A percentile compares a stretch with the other conserved stretches of the same genome.
These are phyloP conservation scores for Leishmania major DNA, from an alignment of 208 protist genomes.

Conservation along the genomic window DNA sequence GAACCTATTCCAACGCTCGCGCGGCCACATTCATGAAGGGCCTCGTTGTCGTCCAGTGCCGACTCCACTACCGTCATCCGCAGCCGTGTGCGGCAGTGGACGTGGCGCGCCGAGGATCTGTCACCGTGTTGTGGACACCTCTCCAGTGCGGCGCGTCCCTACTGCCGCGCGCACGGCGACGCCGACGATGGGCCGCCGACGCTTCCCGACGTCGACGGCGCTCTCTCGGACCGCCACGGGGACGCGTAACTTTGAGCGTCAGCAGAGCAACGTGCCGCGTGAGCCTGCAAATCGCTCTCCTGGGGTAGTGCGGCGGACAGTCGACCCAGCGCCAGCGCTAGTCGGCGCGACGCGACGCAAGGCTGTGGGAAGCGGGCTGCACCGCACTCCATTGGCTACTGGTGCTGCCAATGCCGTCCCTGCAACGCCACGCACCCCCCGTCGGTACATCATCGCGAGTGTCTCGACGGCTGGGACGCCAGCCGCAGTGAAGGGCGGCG, in stretches of 20 bases:
- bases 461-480: constrained; percentile 25
- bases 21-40: neutral
- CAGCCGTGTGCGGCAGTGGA: neutral
- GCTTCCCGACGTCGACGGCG: constrained; percentile 4
- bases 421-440: constrained; percentile 21
- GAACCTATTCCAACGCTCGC: neutral
- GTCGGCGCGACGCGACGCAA: constrained; percentile 17
- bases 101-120: no score
- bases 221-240: constrained; percentile 13
- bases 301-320: neutral
- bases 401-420: neutral
- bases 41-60: neutral
- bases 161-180: neutral
- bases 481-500: neutral
- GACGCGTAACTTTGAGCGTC: constrained; percentile 17
- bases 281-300: neutral
- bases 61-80: neutral
- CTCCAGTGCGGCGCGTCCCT: neutral
- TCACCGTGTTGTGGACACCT: neutral
- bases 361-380: neutral
- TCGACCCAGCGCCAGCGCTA: constrained; percentile 31
- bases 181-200: constrained; percentile 6
- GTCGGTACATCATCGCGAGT: constrained; percentile 25
- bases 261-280: constrained; percentile 8
- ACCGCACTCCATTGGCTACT: constrained; percentile 14